Base-by-base conservation (phyloP, 177 flowering plant species). In the Vitis hybrid region DNA sequence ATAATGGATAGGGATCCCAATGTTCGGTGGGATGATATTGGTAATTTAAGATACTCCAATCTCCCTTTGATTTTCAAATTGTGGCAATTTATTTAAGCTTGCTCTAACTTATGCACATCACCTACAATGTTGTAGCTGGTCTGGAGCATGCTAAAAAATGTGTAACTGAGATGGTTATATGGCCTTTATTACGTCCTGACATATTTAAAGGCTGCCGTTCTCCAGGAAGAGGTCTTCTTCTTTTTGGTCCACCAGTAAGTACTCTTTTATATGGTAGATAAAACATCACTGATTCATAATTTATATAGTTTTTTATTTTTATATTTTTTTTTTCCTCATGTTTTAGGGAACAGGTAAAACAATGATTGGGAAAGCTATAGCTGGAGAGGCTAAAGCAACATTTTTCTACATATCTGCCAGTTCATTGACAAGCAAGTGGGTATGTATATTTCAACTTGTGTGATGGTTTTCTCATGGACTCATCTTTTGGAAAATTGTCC, bases 401-500 rank as follows among this genome's bases (percentile, higher is more conserved):
- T 96, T 94, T 78, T 96, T 96, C 85, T 96, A 92, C 80, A 96
- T 96, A 74, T 94, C 99, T 66, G 98, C 99, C 67, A 96, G 99
- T 83, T 94, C 98, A 62, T 84, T 96, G 75, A 96, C 99, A 70
- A 96, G 99, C 97, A 96, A 96, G 80, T 96, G 99, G 99, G 99
- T 93, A 86, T 56, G 97, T 79, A 39, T 50, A 18, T 60, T 51
- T 65, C 51, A 60, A 7, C 14, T 59, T 57, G n/a, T 60, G 59
- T 39, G 19, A 49, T 61, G 29, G 2, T 60, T 60, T 18, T 22
- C 29, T 26, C 29, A 26, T 26, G 29, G 29, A 26, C 29, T 26
- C 29, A 26, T 26, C 29, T 26, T 26, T 26, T 26, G 29, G 29
- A 26, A 26, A 26, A 26, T 26, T 6, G 7, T 39, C 45, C 1